Conservation (phyloP, 495 filamentous ascomycete species). For the Xylaria castorea region DNA sequence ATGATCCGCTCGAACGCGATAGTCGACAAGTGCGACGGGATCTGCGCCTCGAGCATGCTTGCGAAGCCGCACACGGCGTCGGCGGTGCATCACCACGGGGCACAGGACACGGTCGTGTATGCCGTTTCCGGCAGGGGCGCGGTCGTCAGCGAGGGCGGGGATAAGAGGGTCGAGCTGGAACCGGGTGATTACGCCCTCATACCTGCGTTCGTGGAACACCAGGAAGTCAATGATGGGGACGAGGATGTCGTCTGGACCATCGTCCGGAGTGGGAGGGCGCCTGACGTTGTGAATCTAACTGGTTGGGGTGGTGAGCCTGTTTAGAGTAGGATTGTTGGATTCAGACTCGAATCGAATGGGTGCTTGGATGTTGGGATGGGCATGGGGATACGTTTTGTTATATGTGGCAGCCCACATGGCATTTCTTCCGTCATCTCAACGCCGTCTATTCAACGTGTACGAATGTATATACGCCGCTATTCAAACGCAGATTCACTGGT, state of each 20-base stretch:
- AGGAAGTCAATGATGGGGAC: slow-evolving; percentile 63
- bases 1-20: slow-evolving; percentile 63
- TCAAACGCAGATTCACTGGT: slow-evolving; percentile 10
- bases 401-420: not conserved
- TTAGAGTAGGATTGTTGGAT: slow-evolving; percentile 11
- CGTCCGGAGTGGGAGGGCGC: slow-evolving; percentile 56
- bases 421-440: not conserved
- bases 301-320: slow-evolving; percentile 51
- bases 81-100: slow-evolving; percentile 61
- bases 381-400: not conserved
- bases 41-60: slow-evolving; percentile 60
- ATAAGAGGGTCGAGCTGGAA: slow-evolving; percentile 52
- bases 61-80: slow-evolving; percentile 59
- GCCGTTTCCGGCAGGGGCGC: slow-evolving; percentile 55
- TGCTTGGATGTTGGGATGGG: not conserved
- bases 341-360: too few relatives aligned
- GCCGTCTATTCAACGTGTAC: slow-evolving; percentile 31
- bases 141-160: slow-evolving; percentile 46
- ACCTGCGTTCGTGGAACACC: slow-evolving; percentile 61
- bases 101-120: slow-evolving; percentile 64
- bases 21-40: slow-evolving; percentile 52
- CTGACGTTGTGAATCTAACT: slow-evolving; percentile 57
- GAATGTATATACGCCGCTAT: slow-evolving; percentile 9
- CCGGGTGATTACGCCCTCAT: slow-evolving; percentile 63
- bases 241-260: slow-evolving; percentile 63